Conservation (phyloP, 805 yeast genomes). For the Torulaspora quercuum region DNA sequence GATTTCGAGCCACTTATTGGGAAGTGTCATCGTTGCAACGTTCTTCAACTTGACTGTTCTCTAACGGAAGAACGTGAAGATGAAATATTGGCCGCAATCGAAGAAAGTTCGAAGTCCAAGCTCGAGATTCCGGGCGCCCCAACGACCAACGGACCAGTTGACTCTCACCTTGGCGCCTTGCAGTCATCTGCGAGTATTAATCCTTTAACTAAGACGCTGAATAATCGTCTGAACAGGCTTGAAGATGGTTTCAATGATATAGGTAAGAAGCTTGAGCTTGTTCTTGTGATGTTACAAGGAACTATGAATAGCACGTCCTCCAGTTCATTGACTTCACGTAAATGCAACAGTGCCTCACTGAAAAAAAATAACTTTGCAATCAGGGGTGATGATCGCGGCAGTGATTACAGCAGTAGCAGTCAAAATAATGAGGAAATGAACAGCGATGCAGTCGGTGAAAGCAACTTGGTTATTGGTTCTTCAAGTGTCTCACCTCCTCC, state of each 20-base stretch:
- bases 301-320: constrained; percentile 7
- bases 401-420: constrained; percentile 1
- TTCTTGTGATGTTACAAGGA: constrained; percentile 23
- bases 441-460: not conserved
- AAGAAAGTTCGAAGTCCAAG: constrained; percentile 17
- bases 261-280: constrained; percentile 24
- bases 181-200: constrained; percentile 5
- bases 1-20: constrained; percentile 44
- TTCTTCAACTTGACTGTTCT: constrained; percentile 48
- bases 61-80: constrained; percentile 36
- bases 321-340: not conserved
- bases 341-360: too few relatives aligned
- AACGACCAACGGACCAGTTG: not conserved
- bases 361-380: constrained; percentile 2
- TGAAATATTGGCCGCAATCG: constrained; percentile 27
- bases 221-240: constrained; percentile 25
- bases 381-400: constrained; percentile 1
- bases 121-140: constrained; percentile 1
- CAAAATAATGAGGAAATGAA: constrained; percentile 2
- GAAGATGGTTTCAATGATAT: constrained; percentile 27
- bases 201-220: constrained; percentile 14
- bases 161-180: constrained; percentile 1
- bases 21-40: constrained; percentile 52
- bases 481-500: constrained; percentile 1
- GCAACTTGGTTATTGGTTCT: not conserved